Conservation (phyloP, 2,329 filamentous ascomycete genomes). For the Sporothrix luriei region DNA sequence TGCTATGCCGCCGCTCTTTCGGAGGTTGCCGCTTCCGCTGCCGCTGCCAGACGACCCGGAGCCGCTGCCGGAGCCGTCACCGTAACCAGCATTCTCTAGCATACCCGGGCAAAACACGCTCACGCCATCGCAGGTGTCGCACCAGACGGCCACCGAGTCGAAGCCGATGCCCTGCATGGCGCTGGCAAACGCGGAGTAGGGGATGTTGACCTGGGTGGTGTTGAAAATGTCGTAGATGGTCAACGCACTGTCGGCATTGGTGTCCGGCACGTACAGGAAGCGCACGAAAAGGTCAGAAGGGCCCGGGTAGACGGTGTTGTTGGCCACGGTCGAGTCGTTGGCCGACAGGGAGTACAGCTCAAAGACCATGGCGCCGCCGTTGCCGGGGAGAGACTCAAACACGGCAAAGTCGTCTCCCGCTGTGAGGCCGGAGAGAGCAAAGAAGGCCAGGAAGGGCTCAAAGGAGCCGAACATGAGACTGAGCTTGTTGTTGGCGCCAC, state of each 20-base stretch:
- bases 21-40: slow-evolving; percentile 3
- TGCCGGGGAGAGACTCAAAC: slow-evolving; percentile 58
- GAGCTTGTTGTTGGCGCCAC: slow-evolving; percentile 51
- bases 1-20: slow-evolving; percentile 36
- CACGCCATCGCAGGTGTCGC: slow-evolving; percentile 46
- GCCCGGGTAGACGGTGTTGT: slow-evolving; percentile 40
- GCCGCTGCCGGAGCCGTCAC: neutral
- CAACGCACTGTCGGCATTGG: slow-evolving; percentile 45
- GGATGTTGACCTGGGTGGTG: slow-evolving; percentile 42
- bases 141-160: slow-evolving; percentile 48
- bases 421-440: slow-evolving; percentile 53
- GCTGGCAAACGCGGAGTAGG: slow-evolving; percentile 46
- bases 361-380: slow-evolving; percentile 74
- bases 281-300: slow-evolving; percentile 53
- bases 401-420: slow-evolving; percentile 57
- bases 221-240: slow-evolving; percentile 48
- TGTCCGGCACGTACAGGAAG: slow-evolving; percentile 59
- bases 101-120: slow-evolving; percentile 46
- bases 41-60: neutral
- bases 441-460: slow-evolving; percentile 60
- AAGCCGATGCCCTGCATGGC: slow-evolving; percentile 46
- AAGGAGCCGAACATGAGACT: slow-evolving; percentile 58
- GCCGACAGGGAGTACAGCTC: slow-evolving; percentile 56
- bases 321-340: slow-evolving; percentile 39
- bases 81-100: slow-evolving; percentile 27